Conservation (phyloP, 2,329 filamentous ascomycete genomes). For the Ophiostoma sp. region DNA sequence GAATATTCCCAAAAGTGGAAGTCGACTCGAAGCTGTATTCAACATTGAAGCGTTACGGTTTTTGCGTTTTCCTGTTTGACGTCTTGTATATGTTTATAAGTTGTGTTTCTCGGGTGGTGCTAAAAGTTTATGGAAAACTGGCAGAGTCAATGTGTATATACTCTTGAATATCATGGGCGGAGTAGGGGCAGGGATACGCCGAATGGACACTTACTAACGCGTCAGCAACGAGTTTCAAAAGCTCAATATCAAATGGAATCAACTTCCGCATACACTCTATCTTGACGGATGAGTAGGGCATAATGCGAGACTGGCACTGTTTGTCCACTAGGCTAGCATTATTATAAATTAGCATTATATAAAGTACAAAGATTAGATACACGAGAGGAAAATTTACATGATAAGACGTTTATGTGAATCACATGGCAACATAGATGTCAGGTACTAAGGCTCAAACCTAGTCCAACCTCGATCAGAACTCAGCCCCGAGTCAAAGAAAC, state of each 20-base stretch:
- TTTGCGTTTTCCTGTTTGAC: neutral
- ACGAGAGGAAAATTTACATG: too few relatives aligned
- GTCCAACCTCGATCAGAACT: too few relatives aligned
- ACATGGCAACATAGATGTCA: too few relatives aligned
- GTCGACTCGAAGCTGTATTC: constrained; percentile 13
- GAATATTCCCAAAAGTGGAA: neutral
- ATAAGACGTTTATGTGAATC: too few relatives aligned
- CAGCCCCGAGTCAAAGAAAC: too few relatives aligned
- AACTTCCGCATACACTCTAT: constrained; percentile 12
- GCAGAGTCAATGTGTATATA: constrained; percentile 1
- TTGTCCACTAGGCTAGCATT: too few relatives aligned
- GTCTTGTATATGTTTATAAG: constrained; percentile 7
- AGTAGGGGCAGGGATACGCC: neutral
- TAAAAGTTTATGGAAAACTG: constrained; percentile 8
- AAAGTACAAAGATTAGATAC: too few relatives aligned
- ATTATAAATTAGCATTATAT: too few relatives aligned
- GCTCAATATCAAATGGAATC: constrained; percentile 14
- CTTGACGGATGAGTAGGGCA: too few relatives aligned
- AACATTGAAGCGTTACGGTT: constrained; percentile 13
- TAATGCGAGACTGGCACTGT: too few relatives aligned
- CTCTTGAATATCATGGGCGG: neutral
- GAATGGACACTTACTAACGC: neutral
- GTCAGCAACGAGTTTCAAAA: constrained; percentile 6
- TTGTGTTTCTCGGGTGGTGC: neutral
- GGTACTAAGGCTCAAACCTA: too few relatives aligned